These are phyloP conservation scores for Adansonia digitata DNA, from an alignment of 345 rosid genomes.

Conservation along the genomic window DNA sequence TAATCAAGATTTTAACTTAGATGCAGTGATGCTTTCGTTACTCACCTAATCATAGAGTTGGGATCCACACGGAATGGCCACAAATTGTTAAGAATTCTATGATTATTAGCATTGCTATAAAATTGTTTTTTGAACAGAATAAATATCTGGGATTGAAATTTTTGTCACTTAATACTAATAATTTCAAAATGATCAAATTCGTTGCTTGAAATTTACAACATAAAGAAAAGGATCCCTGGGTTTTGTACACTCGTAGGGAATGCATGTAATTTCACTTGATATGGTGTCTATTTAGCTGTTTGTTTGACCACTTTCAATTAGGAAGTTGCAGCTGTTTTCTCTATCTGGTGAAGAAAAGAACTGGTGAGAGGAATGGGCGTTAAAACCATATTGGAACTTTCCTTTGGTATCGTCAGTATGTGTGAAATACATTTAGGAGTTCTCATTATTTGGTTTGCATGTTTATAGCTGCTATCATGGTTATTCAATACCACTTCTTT, in stretches of 20 bases:
- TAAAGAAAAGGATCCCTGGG: not conserved
- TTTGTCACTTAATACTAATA: not conserved
- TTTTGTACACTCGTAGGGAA: not conserved
- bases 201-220: not conserved
- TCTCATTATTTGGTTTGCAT: not conserved
- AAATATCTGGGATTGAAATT: not conserved
- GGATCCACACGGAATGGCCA: not conserved
- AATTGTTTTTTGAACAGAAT: not conserved
- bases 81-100: not conserved
- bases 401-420: not conserved
- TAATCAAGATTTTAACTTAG: not conserved
- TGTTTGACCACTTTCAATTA: not conserved
- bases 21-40: not conserved
- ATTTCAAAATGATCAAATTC: not conserved
- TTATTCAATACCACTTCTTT: conserved; percentile 46
- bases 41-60: not conserved
- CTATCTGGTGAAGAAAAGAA: not conserved
- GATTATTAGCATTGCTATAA: not conserved
- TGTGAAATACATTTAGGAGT: not conserved
- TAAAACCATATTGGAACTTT: not conserved
- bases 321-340: not conserved
- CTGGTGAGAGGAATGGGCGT: not conserved
- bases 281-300: not conserved
- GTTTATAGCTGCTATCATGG: conserved; percentile 16
- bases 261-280: not conserved